A percentile compares a stretch with the other conserved stretches of the same genome.
Evolutionary conservation across 192 early-diverging fungal species (phyloP).

Genomic region (Podila epicladia): DNA sequence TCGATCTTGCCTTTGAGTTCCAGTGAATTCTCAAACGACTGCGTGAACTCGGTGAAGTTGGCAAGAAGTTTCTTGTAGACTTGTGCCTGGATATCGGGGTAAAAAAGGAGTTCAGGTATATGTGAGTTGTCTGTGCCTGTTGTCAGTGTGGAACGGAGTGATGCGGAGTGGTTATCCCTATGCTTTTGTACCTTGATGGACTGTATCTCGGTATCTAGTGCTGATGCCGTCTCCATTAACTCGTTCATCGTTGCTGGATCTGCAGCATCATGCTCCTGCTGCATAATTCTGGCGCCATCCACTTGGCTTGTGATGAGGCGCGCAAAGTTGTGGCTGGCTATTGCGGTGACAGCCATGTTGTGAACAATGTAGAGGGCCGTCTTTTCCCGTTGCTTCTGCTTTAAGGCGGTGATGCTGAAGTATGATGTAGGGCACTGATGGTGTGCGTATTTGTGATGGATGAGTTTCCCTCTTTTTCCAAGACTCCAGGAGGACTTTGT

Average conservation of each 20-base stretch:
- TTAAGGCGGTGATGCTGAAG: neutral
- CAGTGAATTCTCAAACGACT: conserved; percentile 34
- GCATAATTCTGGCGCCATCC: neutral
- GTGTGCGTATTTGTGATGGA: neutral
- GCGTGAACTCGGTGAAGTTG: conserved; percentile 40
- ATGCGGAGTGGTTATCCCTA: too few species aligned
- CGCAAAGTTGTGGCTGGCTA: conserved; percentile 28
- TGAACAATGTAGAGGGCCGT: neutral
- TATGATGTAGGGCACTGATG: neutral
- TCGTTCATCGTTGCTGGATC: conserved; percentile 20
- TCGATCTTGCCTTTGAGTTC: conserved; percentile 45
- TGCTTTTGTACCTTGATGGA: conserved; percentile 11
- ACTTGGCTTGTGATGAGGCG: conserved; percentile 18
- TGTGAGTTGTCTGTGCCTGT: neutral
- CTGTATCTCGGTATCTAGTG: conserved; percentile 36
- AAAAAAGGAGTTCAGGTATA: neutral
- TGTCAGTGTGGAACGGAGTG: neutral
- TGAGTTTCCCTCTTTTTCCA: too few species aligned
- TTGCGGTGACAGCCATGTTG: conserved; percentile 20
- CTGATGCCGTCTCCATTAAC: conserved; percentile 5
- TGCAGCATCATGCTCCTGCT: neutral
- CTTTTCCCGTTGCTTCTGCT: neutral
- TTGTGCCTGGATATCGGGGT: conserved; percentile 18
- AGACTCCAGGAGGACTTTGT: too few species aligned
- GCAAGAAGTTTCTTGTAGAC: conserved; percentile 49